Percentiles rank a stretch among this genome's conserved stretches.
Conservation (phyloP, 78 protist species). For the Polysphondylium violaceum region DNA sequence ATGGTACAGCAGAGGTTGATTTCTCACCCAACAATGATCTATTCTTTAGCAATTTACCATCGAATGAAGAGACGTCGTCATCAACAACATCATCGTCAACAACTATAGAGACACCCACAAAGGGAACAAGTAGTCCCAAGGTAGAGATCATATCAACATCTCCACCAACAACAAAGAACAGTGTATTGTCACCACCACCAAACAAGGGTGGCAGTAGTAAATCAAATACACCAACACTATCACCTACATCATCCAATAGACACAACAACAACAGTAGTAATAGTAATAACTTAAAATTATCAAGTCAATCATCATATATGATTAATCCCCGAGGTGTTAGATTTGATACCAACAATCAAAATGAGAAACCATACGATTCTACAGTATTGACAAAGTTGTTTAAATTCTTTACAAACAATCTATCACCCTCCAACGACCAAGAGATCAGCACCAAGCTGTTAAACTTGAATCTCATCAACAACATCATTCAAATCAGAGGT, state of each 20-base stretch:
- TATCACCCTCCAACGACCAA: constrained; percentile 6
- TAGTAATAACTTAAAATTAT: neutral
- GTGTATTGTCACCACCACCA: neutral
- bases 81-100: neutral
- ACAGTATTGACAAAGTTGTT: constrained; percentile 32
- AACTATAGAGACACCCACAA: neutral
- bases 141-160: neutral
- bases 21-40: constrained; percentile 73
- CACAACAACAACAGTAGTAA: constrained; percentile 3
- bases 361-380: constrained; percentile 62
- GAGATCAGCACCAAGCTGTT: constrained; percentile 15
- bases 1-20: constrained; percentile 8
- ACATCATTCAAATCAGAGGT: constrained; percentile 56
- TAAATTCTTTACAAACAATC: constrained; percentile 9
- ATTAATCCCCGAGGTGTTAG: constrained; percentile 17
- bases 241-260: neutral
- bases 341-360: constrained; percentile 14
- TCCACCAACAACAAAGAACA: neutral
- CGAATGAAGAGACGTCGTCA: neutral
- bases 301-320: neutral
- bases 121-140: neutral
- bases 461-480: constrained; percentile 32
- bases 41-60: constrained; percentile 65
- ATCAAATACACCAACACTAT: neutral
- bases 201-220: neutral